Base-by-base conservation (phyloP, 306 rosid genomes). In the Dryas octopetala region DNA sequence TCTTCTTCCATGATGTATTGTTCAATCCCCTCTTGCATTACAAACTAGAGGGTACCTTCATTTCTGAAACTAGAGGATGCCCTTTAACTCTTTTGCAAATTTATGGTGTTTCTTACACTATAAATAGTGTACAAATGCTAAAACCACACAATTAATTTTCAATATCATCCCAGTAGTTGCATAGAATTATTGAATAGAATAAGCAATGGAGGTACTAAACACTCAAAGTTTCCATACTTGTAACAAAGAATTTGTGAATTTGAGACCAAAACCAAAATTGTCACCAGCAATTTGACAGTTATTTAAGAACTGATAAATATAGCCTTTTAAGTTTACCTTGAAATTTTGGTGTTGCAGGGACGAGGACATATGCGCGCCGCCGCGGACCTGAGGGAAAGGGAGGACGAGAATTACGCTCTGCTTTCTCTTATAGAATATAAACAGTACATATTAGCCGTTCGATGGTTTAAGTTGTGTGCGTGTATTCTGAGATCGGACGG, bases 321-420 rank as follows among this genome's bases (percentile, higher is more conserved):
- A 61, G 65, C 5, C 26, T 61, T 58, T 19, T 38, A 12, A 13
- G 17, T 17, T 45, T 66, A 66, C 57, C 71, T 46, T 16, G 8
- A 49, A 66, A 46, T 45, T 66, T 47, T 66, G 44, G 57, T 19
- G 16, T 66, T 17, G 46, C 13, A 5, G 54, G 44, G 53, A 57
- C 55, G 46, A 71, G 32, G 38, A 45, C 38, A 0, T 32, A 32
- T 12, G 45, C 59, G 53, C 17, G 57, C 54, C 71, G 71, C 71
- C 63, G 71, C 45, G 71, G 45, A 63, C 71, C 10, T 9, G 43
- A 62, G 44, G 68, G 52, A 63, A 51, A 63, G 71, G 41, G 78
- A 50, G 78, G 61, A 63, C 78, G 5, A 58, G 23, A 40, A 51
- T 74, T 32, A 63, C 78, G 53, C 62, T 50, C 78, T 51, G 70